Base-by-base conservation (phyloP, 345 rosid genomes). In the Salix exigua region DNA sequence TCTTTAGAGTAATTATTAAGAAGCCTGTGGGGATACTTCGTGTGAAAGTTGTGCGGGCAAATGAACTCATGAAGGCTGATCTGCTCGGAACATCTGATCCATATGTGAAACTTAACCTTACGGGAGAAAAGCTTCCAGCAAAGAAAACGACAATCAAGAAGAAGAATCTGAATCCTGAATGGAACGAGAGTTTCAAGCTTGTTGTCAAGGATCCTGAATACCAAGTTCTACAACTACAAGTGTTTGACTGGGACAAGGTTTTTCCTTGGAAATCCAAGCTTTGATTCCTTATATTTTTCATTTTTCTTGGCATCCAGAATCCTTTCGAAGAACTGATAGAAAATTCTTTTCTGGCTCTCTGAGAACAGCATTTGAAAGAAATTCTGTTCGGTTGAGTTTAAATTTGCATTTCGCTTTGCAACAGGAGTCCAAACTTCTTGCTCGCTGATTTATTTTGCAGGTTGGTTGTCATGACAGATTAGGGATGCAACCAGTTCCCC, bases 241-340 rank as follows among this genome's bases (percentile, higher is more conserved):
- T 91, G 78, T 88, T 82, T 50, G 97, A 91, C 73, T 91, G 97
- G 97, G 94, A 91, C 87, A 90, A 91, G 94, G 97, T 91, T 74
- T 71, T 21, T 23, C 44, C 60, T 35, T 72, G 46, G 21, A 68
- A 44, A 68, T 48, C 69, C 60, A 14, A 16, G 51, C 23, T 10
- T 10, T 19, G 48, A 44, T 70, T 46, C 33, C 4, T 67, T 40
- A 19, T 21, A 16, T 48, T 51, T 37, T 21, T 19, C 7, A 33
- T 16, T 30, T 76, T 60, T 61, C 70, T 46, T 28, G 10, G 17
- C 48, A 67, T 31, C 64, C 35, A 23, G 28, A 37, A 26, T 21
- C 55, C 50, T 26, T 68, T 13, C 33, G 28, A 23, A 58, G 63
- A 58, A 23, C 63, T 58, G 28, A 3, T 10, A n/a, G 28, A 58